phyloP scores from a whole-genome alignment of 495 filamentous ascomycete genomes.

The Podospora pseudoanserina region DNA sequence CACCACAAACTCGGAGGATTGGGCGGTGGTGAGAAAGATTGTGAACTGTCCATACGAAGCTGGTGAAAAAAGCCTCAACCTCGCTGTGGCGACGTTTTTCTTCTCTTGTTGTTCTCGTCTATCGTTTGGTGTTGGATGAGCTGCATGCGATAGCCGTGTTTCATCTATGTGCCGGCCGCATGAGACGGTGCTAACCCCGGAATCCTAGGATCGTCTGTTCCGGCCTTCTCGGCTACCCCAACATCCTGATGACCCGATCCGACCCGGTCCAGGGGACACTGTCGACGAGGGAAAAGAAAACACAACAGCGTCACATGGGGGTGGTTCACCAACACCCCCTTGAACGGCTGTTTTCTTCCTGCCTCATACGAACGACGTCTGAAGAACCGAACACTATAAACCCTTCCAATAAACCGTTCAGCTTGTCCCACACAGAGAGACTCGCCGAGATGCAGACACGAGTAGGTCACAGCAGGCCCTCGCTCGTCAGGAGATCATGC shows the following conservation, averaged over 20 bases:
- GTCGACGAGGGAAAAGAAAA: background rate
- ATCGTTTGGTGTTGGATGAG: constrained; percentile 7
- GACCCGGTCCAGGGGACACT: background rate
- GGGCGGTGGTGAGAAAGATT: background rate
- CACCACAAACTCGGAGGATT: background rate
- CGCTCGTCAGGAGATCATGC: constrained; percentile 14
- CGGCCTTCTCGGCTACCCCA: background rate
- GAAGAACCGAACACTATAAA: background rate
- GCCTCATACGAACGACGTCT: background rate
- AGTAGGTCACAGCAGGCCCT: constrained; percentile 11
- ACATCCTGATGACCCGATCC: background rate
- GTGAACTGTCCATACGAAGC: background rate
- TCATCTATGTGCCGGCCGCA: constrained; percentile 8
- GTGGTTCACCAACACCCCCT: background rate
- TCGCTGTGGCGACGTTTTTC: background rate
- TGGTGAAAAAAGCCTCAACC: background rate
- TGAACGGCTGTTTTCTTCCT: background rate
- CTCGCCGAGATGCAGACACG: constrained; percentile 14
- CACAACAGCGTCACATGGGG: constrained; percentile 2
- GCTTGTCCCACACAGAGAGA: background rate
- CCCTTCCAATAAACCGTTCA: background rate
- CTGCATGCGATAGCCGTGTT: constrained; percentile 11
- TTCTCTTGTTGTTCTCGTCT: background rate
- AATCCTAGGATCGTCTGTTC: background rate
- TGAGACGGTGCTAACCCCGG: constrained; percentile 4